Conservation (phyloP, 2,329 filamentous ascomycete species). For the Catunica adiposa region DNA sequence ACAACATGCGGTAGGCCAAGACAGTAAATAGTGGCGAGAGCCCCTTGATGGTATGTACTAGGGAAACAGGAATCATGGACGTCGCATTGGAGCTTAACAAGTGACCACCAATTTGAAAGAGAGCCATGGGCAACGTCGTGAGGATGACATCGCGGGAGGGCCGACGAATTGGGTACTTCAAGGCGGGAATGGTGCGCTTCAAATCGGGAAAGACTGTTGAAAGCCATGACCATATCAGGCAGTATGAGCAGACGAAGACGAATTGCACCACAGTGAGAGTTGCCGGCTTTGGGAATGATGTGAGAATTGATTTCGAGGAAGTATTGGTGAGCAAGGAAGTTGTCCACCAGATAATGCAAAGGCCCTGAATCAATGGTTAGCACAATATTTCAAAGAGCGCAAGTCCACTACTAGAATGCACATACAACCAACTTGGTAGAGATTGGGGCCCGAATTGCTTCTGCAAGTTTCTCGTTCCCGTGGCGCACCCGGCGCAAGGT, state of each 20-base stretch:
- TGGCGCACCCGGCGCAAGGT: constrained; percentile 74
- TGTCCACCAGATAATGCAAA: constrained; percentile 86
- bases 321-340: constrained; percentile 94
- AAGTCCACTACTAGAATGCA: background rate
- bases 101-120: constrained; percentile 87
- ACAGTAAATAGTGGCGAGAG: constrained; percentile 93
- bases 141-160: constrained; percentile 68
- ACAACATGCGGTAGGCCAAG: constrained; percentile 75
- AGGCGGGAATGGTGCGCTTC: constrained; percentile 54
- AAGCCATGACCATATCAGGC: constrained; percentile 61
- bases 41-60: constrained; percentile 97
- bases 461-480: constrained; percentile 83
- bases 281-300: constrained; percentile 74
- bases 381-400: background rate
- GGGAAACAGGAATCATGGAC: constrained; percentile 82
- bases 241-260: constrained; percentile 78
- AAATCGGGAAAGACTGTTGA: constrained; percentile 56
- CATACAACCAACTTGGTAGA: constrained; percentile 74
- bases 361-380: constrained; percentile 34
- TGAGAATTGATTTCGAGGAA: constrained; percentile 92
- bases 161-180: constrained; percentile 67
- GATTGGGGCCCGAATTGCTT: constrained; percentile 76
- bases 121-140: constrained; percentile 77
- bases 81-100: constrained; percentile 89
- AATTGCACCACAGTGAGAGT: constrained; percentile 91